phyloP scores from a whole-genome alignment of 179 eudicot genomes.

The Dionaea muscipula region DNA sequence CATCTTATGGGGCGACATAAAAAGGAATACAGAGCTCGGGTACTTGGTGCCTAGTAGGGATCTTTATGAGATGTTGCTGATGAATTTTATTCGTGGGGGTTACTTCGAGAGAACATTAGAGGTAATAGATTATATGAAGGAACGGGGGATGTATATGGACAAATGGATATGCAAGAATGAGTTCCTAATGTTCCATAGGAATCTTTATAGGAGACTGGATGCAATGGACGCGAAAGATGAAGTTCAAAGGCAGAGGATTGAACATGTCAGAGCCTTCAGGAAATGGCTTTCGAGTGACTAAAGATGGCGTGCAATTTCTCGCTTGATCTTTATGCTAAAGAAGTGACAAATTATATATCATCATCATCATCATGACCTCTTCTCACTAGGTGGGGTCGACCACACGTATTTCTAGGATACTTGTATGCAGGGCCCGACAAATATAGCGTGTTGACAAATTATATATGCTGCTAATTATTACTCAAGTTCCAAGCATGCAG shows the following conservation, averaged over 20 bases:
- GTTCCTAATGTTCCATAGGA: constrained; percentile 53
- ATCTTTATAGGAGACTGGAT: constrained; percentile 55
- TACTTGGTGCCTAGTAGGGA: constrained; percentile 36
- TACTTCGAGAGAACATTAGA: constrained; percentile 89
- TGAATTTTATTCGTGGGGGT: constrained; percentile 75
- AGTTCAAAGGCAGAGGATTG: constrained; percentile 62
- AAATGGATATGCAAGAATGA: constrained; percentile 54
- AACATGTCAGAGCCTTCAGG: constrained; percentile 61
- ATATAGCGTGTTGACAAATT: too few relatives aligned
- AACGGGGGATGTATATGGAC: constrained; percentile 49
- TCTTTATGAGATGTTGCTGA: constrained; percentile 50
- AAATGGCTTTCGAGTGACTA: constrained; percentile 39
- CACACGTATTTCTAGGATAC: too few relatives aligned
- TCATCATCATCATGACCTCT: too few relatives aligned
- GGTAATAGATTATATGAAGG: constrained; percentile 48
- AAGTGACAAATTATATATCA: too few relatives aligned
- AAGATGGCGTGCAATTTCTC: too few relatives aligned
- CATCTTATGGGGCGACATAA: constrained; percentile 76
- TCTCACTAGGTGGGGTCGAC: too few relatives aligned
- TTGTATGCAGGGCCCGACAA: too few relatives aligned
- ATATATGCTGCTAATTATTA: too few relatives aligned
- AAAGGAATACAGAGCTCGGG: constrained; percentile 37
- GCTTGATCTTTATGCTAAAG: too few relatives aligned
- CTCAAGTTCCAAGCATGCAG: too few relatives aligned
- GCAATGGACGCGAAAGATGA: constrained; percentile 51